Percentiles rank a stretch among this genome's conserved stretches.
phyloP scores from a whole-genome alignment of 192 early-diverging fungal species.

The Coemansia sp. region DNA sequence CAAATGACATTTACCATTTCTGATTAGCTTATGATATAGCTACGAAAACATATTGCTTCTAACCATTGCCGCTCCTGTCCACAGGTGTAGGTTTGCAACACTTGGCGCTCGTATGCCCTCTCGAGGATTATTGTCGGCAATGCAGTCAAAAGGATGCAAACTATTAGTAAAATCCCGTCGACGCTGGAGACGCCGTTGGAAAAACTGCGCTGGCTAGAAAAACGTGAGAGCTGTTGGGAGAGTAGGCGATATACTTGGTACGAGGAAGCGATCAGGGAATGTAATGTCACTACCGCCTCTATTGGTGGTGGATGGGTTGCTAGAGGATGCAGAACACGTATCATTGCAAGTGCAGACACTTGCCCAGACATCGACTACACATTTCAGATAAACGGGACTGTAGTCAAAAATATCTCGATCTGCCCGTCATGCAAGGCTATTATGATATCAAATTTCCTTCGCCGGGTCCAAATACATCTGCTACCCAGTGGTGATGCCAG shows the following conservation, averaged over 20 bases:
- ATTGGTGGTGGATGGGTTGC: constrained; percentile 15
- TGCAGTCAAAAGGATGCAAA: constrained; percentile 1
- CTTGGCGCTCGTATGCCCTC: constrained; percentile 19
- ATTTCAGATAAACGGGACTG: constrained; percentile 8
- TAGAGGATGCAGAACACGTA: constrained; percentile 7
- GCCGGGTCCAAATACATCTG: constrained; percentile 15
- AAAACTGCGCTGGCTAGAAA: constrained; percentile 16
- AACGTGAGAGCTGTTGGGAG: constrained; percentile 19
- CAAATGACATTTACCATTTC: neutral
- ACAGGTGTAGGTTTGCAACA: constrained; percentile 5
- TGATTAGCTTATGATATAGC: neutral
- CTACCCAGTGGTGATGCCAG: neutral
- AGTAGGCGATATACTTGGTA: neutral
- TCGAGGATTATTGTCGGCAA: constrained; percentile 8
- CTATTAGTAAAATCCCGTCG: neutral
- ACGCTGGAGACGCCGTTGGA: neutral
- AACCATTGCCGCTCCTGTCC: neutral
- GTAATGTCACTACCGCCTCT: constrained; percentile 9
- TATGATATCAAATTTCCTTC: constrained; percentile 21
- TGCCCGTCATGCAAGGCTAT: constrained; percentile 15
- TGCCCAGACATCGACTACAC: neutral
- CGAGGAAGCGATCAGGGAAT: neutral
- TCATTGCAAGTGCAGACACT: constrained; percentile 7
- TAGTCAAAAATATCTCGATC: constrained; percentile 19
- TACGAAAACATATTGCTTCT: no score